These are phyloP conservation scores for Elsinoe arachidis DNA, from an alignment of 2,329 filamentous ascomycete species.

Conservation along the genomic window DNA sequence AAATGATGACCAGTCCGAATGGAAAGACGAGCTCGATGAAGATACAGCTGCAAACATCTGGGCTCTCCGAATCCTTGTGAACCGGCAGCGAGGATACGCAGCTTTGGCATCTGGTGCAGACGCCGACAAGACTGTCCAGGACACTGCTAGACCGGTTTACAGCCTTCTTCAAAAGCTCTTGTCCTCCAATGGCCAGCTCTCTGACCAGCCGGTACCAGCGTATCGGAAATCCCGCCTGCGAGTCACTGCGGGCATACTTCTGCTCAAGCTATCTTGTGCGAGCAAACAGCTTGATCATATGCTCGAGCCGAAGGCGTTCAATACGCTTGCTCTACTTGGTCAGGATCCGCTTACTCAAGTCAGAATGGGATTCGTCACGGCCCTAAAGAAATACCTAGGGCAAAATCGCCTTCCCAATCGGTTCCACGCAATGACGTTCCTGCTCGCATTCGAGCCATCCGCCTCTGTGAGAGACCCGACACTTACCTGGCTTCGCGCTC, in stretches of 20 bases:
- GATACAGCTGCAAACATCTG: constrained; percentile 77
- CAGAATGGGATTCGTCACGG: constrained; percentile 68
- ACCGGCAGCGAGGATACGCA: constrained; percentile 60
- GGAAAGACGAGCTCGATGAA: constrained; percentile 57
- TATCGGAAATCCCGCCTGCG: constrained; percentile 74
- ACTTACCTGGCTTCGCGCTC: constrained; percentile 81
- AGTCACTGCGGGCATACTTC: constrained; percentile 68
- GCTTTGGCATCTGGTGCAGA: constrained; percentile 27
- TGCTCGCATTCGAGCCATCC: constrained; percentile 83
- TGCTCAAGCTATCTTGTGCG: constrained; percentile 71
- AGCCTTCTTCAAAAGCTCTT: constrained; percentile 71
- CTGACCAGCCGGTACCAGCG: constrained; percentile 63
- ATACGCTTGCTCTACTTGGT: constrained; percentile 67
- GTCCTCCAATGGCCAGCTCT: constrained; percentile 67
- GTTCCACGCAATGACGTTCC: constrained; percentile 83
- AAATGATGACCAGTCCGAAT: constrained; percentile 36
- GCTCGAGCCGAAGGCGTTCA: constrained; percentile 66
- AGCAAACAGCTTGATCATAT: constrained; percentile 64
- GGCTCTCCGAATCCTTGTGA: constrained; percentile 77
- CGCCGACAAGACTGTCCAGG: constrained; percentile 37
- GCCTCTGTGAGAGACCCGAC: constrained; percentile 63
- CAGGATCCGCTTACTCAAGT: constrained; percentile 71
- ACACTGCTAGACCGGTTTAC: constrained; percentile 59
- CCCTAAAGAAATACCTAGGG: constrained; percentile 84
- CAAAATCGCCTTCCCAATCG: constrained; percentile 59